Evolutionary conservation across 1,284 basidiomycete species (phyloP).

Genomic region (Boletellus deceptivus): DNA sequence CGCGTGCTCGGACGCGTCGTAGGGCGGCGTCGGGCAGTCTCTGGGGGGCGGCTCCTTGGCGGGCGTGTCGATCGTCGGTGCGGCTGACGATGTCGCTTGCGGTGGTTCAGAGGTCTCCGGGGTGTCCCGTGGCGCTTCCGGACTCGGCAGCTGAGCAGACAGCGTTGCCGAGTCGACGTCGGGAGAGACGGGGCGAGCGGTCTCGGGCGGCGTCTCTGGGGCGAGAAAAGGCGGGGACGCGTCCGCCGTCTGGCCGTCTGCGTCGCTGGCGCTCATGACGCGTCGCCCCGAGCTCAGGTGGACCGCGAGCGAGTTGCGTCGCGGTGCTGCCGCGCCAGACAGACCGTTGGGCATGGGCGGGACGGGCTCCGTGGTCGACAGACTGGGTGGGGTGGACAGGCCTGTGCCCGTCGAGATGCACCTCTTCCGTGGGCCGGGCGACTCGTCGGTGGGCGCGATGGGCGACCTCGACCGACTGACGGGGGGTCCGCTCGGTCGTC

Average conservation of each 20-base stretch:
- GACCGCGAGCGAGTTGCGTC: constrained; percentile 32
- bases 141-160: background rate
- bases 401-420: constrained; percentile 30
- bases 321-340: background rate
- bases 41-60: constrained; percentile 1
- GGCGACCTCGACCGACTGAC: constrained; percentile 22
- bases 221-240: background rate
- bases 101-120: constrained; percentile 3
- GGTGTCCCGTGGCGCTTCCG: background rate
- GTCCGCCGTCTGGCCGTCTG: constrained; percentile 3
- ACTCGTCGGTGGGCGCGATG: constrained; percentile 10
- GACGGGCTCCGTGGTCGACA: constrained; percentile 23
- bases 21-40: background rate
- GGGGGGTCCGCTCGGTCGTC: constrained; percentile 34
- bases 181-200: too few relatives aligned
- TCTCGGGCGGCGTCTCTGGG: constrained; percentile 8
- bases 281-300: constrained; percentile 21
- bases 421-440: constrained; percentile 27
- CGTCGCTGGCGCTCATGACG: constrained; percentile 14
- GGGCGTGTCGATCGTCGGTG: background rate
- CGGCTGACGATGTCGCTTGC: background rate
- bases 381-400: constrained; percentile 15
- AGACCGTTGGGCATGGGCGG: constrained; percentile 24
- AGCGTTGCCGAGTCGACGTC: too few relatives aligned
- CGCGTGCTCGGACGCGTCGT: constrained; percentile 1